A percentile compares a stretch with the other conserved stretches of the same genome.
Evolutionary conservation across 495 filamentous ascomycete species (phyloP).

Genomic region (Mytilinidion resinicola): DNA sequence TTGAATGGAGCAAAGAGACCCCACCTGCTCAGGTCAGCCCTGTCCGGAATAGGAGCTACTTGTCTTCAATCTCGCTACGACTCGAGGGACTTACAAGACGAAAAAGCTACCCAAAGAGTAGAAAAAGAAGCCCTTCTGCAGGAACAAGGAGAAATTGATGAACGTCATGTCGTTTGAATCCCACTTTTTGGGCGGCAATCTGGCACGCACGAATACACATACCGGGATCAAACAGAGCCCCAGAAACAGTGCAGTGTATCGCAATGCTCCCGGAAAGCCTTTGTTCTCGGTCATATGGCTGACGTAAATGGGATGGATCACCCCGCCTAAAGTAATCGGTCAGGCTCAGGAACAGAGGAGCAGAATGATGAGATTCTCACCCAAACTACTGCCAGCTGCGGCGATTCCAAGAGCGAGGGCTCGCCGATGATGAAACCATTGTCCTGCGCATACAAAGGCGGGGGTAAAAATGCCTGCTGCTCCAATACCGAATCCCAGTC

Average conservation of each 20-base stretch:
- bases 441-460: conserved; percentile 36
- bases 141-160: conserved; percentile 47
- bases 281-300: conserved; percentile 52
- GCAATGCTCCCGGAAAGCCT: conserved; percentile 69
- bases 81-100: too few relatives aligned
- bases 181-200: conserved; percentile 52
- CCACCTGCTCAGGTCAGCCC: too few relatives aligned
- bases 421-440: conserved; percentile 62
- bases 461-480: too few relatives aligned
- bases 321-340: too few relatives aligned
- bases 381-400: conserved; percentile 58
- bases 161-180: conserved; percentile 51
- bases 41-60: too few relatives aligned
- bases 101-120: too few relatives aligned
- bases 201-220: conserved; percentile 56
- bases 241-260: conserved; percentile 60
- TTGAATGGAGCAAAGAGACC: conserved; percentile 69
- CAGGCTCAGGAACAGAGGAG: too few relatives aligned
- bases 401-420: conserved; percentile 65
- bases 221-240: conserved; percentile 54
- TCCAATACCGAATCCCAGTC: conserved; percentile 40
- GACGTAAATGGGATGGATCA: conserved; percentile 68
- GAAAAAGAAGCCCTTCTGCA: conserved; percentile 49
- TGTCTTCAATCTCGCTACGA: too few relatives aligned
- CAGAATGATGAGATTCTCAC: too few relatives aligned